A percentile compares a stretch with the other conserved stretches of the same genome.
These are phyloP conservation scores for Physcomitrium patens DNA, from an alignment of 225 moss, liverwort and hornwort species.

Conservation along the genomic window DNA sequence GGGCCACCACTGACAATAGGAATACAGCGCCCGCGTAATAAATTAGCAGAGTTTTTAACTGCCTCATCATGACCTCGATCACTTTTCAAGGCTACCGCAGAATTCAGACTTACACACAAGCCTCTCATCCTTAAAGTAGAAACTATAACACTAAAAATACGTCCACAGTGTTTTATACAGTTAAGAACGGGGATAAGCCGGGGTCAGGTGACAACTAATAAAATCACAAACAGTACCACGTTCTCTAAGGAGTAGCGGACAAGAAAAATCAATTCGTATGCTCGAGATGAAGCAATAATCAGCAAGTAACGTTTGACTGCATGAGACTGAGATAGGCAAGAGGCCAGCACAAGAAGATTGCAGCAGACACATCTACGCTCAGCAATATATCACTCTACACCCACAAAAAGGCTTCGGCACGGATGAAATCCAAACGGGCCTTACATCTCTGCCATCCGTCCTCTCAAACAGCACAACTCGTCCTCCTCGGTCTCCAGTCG, in stretches of 20 bases:
- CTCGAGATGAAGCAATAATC: too few species aligned
- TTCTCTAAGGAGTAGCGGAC: not conserved
- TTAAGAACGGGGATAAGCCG: too few species aligned
- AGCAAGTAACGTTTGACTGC: too few species aligned
- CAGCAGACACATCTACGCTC: not conserved
- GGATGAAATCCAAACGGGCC: slow-evolving; percentile 23
- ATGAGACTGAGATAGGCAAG: not conserved
- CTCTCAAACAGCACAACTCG: slow-evolving; percentile 98
- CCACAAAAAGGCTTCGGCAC: slow-evolving; percentile 19
- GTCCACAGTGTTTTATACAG: not conserved
- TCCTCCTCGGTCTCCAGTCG: slow-evolving; percentile 96
- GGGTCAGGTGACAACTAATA: not conserved
- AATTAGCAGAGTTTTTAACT: slow-evolving; percentile 4
- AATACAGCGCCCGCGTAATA: not conserved
- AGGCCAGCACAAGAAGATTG: not conserved
- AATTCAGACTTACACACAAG: not conserved
- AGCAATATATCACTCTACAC: not conserved
- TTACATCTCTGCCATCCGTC: slow-evolving; percentile 98
- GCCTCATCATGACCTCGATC: not conserved
- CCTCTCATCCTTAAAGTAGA: not conserved
- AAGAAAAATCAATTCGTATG: too few species aligned
- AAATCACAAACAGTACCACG: not conserved
- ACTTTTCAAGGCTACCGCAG: not conserved
- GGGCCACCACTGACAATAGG: not conserved
- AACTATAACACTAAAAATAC: not conserved